Evolutionary conservation across 2,329 filamentous ascomycete species (phyloP), one percentile per base, ranked within the genome.

Genomic region (Fusarium subglutinans): DNA sequence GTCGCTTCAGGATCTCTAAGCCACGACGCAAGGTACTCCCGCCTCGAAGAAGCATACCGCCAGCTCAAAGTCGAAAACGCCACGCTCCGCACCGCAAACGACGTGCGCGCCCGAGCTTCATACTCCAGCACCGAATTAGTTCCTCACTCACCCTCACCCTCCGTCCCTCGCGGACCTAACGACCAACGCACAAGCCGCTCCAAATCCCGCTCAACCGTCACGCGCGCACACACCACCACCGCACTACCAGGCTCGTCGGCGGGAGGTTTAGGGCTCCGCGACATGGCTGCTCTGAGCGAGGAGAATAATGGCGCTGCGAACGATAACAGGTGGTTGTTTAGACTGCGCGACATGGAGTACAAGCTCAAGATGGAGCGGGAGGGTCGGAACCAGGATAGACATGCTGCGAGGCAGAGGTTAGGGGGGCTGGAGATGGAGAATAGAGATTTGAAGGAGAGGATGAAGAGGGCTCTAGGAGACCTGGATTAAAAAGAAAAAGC

Each of bases 281-380:
- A 82, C 30, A 70, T 82, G 72, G 77, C 78, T 2, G 58, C 79
- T 3, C 50, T 80, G 2, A 72, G 73, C 24, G 76, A 79, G 10
- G 75, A 78, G 10, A 70, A 70, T 1, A 53, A 24, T 10, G 64
- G 66, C 65, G 72, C 76, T 57, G 64, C 68, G 30, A 73, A 73
- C 44, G 92, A 96, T 76, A 92, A 93, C 74, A 90, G 93, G 75
- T 98, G 94, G 94, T 91, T 97, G 73, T 90, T 97, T 72, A 87
- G 96, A 12, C 86, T 98, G 40, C 91, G 94, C 65, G 95, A 98
- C 80, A 86, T 98, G 76, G 96, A 99, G 85, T 89, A 92, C 74
- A 90, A 97, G 76, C 86, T 99, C 24, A 97, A 98, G 82, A 91
- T 93, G 51, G 96, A 99, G 84, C 87, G 96, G 20, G 96, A 98